Conservation (phyloP, 768 basidiomycete species). For the Trametes punicea region DNA sequence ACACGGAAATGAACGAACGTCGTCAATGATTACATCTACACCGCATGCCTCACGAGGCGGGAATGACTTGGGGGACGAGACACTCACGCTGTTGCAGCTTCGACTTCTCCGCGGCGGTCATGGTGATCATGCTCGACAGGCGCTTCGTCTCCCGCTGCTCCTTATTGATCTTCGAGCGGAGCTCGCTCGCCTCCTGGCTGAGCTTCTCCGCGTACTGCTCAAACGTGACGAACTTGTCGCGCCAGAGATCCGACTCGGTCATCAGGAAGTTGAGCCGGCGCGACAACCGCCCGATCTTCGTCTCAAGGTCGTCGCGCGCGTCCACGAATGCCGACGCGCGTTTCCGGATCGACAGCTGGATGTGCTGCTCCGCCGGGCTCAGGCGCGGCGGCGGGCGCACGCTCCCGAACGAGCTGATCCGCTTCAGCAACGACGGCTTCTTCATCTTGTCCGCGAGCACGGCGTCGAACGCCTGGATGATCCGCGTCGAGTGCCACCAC, state of each 20-base stretch:
- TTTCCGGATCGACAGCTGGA: constrained; percentile 86
- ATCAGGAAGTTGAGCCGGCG: constrained; percentile 87
- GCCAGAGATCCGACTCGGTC: constrained; percentile 88
- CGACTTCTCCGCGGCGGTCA: constrained; percentile 75
- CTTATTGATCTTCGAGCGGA: constrained; percentile 84
- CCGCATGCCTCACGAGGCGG: not conserved
- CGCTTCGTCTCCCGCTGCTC: constrained; percentile 88
- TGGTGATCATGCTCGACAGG: constrained; percentile 70
- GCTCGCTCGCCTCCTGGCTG: constrained; percentile 79
- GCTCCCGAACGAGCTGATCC: constrained; percentile 75
- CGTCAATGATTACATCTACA: not conserved
- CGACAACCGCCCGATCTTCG: constrained; percentile 85
- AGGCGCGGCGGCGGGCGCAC: constrained; percentile 68
- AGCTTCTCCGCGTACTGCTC: constrained; percentile 93
- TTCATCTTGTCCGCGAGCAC: constrained; percentile 87
- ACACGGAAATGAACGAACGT: not conserved
- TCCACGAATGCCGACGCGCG: constrained; percentile 95
- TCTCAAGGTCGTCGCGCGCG: constrained; percentile 89
- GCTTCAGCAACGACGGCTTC: constrained; percentile 83
- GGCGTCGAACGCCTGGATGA: constrained; percentile 86
- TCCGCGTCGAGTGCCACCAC: constrained; percentile 93
- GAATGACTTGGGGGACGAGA: not conserved
- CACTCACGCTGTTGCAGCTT: constrained; percentile 75
- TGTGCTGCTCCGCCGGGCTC: constrained; percentile 76
- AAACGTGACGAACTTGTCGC: constrained; percentile 91